A percentile compares a stretch with the other conserved stretches of the same genome.
Evolutionary conservation across 768 basidiomycete species (phyloP).

Genomic region (Suillus plorans): DNA sequence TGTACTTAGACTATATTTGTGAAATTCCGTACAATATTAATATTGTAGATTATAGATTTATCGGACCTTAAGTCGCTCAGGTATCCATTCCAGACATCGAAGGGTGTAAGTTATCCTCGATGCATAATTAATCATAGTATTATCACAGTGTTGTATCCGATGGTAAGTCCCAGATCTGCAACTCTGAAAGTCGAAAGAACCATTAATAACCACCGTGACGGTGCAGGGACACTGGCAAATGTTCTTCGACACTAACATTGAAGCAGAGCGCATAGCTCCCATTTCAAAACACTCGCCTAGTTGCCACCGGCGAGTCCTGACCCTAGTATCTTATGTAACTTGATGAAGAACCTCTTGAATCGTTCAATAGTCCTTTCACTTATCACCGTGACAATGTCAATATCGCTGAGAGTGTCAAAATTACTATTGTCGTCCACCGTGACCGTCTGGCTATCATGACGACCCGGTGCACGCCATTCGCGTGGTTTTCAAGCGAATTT

Average conservation of each 20-base stretch:
- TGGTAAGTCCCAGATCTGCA: too few relatives aligned
- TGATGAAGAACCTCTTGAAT: not conserved
- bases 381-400: conserved; percentile 54
- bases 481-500: not conserved
- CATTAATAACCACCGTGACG: too few relatives aligned
- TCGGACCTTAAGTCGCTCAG: too few relatives aligned
- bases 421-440: conserved; percentile 50
- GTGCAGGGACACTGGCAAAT: too few relatives aligned
- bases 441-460: conserved; percentile 53
- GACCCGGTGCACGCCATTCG: conserved; percentile 36
- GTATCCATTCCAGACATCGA: too few relatives aligned
- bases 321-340: not conserved
- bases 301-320: not conserved
- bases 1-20: not conserved
- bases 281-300: not conserved
- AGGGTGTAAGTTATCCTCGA: too few relatives aligned
- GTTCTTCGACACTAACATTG: too few relatives aligned
- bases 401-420: conserved; percentile 58
- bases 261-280: too few relatives aligned
- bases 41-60: too few relatives aligned
- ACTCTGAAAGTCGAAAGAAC: too few relatives aligned
- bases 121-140: too few relatives aligned
- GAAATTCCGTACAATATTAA: not conserved
- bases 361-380: conserved; percentile 8
- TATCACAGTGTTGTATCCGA: too few relatives aligned